phyloP scores from a whole-genome alignment of 2,329 filamentous ascomycete genomes.

The Aspergillus awamori region DNA sequence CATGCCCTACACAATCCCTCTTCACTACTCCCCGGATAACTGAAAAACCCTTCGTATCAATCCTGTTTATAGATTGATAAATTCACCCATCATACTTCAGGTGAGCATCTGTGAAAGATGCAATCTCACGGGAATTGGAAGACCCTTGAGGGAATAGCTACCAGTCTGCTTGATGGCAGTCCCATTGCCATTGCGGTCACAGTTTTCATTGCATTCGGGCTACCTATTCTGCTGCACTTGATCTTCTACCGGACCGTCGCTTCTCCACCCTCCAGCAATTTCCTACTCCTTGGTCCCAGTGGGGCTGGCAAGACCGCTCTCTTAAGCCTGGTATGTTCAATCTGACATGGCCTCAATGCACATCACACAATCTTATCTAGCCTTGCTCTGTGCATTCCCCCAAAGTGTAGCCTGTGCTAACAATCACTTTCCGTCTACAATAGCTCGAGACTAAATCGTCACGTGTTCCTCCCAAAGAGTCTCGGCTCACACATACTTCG shows the following conservation, averaged over 20 bases:
- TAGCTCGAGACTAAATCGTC: conserved; percentile 52
- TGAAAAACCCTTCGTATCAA: background rate
- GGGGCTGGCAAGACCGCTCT: conserved; percentile 87
- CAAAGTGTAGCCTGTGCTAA: background rate
- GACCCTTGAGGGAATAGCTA: conserved; percentile 42
- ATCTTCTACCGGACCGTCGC: conserved; percentile 69
- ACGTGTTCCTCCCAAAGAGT: conserved; percentile 37
- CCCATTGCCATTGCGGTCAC: conserved; percentile 63
- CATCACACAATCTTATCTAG: background rate
- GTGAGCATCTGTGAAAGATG: conserved; percentile 27
- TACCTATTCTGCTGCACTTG: conserved; percentile 77
- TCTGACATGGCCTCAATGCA: background rate
- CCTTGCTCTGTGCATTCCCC: background rate
- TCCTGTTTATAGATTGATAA: background rate
- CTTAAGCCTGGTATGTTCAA: conserved; percentile 66
- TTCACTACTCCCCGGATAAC: background rate
- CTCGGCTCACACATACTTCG: conserved; percentile 61
- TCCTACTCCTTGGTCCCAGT: conserved; percentile 78
- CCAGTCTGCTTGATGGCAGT: conserved; percentile 48
- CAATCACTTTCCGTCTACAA: background rate
- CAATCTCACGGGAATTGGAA: conserved; percentile 39
- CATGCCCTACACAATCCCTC: background rate
- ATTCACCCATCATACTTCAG: background rate
- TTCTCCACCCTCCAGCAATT: conserved; percentile 67
- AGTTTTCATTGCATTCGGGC: conserved; percentile 67